Conservation (phyloP, 148 eudicot genomes). For the Camellia granthamiana region DNA sequence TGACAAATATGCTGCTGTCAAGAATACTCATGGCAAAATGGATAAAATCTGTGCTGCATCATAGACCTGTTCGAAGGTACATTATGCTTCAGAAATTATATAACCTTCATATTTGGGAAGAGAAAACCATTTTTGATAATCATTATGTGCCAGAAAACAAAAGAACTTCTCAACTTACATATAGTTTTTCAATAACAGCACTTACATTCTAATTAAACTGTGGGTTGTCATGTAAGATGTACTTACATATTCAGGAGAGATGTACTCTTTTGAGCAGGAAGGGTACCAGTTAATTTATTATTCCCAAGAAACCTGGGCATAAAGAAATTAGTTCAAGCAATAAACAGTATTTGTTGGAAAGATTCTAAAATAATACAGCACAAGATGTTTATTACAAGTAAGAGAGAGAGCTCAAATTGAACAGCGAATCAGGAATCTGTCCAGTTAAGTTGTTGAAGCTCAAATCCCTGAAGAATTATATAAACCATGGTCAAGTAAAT, state of each 20-base stretch:
- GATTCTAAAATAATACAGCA: slow-evolving; percentile 3
- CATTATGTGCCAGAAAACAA: background rate
- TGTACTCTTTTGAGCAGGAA: slow-evolving; percentile 57
- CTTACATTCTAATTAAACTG: background rate
- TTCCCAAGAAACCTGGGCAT: slow-evolving; percentile 77
- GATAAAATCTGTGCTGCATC: background rate
- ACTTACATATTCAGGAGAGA: slow-evolving; percentile 70
- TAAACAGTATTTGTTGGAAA: background rate
- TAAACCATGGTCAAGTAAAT: background rate
- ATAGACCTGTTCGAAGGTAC: background rate
- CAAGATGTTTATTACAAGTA: slow-evolving; percentile 47
- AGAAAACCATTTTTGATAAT: background rate
- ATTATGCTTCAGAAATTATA: background rate
- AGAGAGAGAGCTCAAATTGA: slow-evolving; percentile 49
- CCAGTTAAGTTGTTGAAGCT: slow-evolving; percentile 88
- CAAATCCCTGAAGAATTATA: slow-evolving; percentile 60
- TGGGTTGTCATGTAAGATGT: background rate
- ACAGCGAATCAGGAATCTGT: slow-evolving; percentile 59
- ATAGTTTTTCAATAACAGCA: background rate
- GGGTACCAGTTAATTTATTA: slow-evolving; percentile 58
- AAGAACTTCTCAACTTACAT: background rate
- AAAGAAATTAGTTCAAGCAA: slow-evolving; percentile 12
- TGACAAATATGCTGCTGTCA: background rate
- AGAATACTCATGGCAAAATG: background rate
- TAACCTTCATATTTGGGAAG: background rate